Percentiles rank a stretch among this genome's conserved stretches.
phyloP scores from a whole-genome alignment of 352 stramenopile genomes.

The Phytophthora fragariae region DNA sequence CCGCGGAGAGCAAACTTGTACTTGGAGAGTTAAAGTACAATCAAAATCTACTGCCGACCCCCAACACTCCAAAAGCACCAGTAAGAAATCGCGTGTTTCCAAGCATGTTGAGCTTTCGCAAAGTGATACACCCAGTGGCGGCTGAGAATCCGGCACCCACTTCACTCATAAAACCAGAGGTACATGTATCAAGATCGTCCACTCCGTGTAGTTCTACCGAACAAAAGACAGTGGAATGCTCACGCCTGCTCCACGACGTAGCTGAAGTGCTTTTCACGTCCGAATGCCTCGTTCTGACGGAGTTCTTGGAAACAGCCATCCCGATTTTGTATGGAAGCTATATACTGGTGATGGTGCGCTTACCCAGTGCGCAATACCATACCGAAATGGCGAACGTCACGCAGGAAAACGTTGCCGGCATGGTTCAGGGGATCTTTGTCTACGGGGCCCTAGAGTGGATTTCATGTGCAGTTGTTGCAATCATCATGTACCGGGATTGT shows the following conservation, averaged over 20 bases:
- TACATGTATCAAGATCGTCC: neutral
- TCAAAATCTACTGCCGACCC: neutral
- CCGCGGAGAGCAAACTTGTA: neutral
- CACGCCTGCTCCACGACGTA: neutral
- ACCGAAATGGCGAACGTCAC: neutral
- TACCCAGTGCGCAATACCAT: neutral
- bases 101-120: neutral
- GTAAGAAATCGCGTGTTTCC: neutral
- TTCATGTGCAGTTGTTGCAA: conserved; percentile 5
- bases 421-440: neutral
- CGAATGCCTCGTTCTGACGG: neutral
- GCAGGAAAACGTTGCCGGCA: neutral
- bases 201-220: neutral
- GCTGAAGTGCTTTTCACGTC: neutral
- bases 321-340: neutral
- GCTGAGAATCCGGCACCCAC: neutral
- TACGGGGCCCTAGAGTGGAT: neutral
- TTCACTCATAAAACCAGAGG: neutral
- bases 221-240: neutral
- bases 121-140: neutral
- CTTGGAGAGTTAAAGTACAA: neutral
- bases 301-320: neutral
- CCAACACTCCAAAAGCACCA: neutral
- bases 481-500: conserved; percentile 5
- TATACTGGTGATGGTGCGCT: neutral